phyloP scores from a whole-genome alignment of 495 filamentous ascomycete species.

The Neurospora sp. region DNA sequence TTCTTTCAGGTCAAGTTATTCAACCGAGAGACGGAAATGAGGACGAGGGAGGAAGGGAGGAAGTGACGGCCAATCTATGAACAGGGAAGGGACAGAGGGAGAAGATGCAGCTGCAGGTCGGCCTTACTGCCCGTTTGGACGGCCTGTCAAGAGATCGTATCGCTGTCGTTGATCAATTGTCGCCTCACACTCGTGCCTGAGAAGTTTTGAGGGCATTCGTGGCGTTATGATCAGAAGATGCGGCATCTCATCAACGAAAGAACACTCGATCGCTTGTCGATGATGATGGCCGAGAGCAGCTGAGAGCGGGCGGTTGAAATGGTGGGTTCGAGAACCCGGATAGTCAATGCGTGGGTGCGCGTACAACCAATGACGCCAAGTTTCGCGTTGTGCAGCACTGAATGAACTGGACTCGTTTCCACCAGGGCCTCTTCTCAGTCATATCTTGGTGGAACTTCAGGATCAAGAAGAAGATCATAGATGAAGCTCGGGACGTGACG shows the following conservation, averaged over 20 bases:
- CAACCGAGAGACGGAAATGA: background rate
- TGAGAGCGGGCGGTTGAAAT: background rate
- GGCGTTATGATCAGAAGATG: background rate
- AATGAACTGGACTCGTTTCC: background rate
- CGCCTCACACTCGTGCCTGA: background rate
- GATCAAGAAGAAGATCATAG: background rate
- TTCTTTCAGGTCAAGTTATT: background rate
- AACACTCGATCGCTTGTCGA: too few relatives aligned
- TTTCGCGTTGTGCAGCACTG: background rate
- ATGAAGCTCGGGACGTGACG: background rate
- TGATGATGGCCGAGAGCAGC: too few relatives aligned
- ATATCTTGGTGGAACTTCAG: background rate
- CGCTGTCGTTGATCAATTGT: background rate
- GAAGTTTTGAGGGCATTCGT: background rate
- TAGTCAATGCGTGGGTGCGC: background rate
- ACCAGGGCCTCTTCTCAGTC: background rate
- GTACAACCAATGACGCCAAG: background rate
- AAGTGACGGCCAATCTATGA: background rate
- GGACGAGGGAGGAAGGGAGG: background rate
- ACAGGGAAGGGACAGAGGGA: background rate
- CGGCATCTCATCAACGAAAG: background rate
- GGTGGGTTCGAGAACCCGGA: background rate
- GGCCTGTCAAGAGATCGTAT: background rate
- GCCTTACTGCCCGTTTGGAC: background rate
- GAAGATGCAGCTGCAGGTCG: background rate